Conservation (phyloP, 2,329 filamentous ascomycete species). For the Fusarium udum region DNA sequence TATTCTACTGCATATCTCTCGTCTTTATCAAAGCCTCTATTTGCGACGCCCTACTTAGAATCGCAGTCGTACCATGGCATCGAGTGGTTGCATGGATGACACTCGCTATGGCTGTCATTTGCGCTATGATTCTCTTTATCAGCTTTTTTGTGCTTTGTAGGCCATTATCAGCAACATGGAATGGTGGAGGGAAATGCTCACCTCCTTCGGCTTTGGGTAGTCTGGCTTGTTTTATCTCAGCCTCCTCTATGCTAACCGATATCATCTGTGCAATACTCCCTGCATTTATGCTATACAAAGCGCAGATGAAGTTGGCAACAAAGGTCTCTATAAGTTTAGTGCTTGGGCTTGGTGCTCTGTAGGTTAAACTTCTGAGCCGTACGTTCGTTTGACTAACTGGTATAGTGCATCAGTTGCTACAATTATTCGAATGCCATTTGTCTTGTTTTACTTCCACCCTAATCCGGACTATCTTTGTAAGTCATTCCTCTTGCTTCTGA, state of each 20-base stretch:
- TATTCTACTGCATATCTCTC: not conserved
- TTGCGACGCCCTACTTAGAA: not conserved
- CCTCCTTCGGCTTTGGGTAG: not conserved
- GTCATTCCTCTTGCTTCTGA: not conserved
- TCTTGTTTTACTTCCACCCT: not conserved
- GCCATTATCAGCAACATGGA: slow-evolving; percentile 14
- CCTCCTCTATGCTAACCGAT: slow-evolving; percentile 2
- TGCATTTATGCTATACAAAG: slow-evolving; percentile 15
- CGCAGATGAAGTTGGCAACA: slow-evolving; percentile 12
- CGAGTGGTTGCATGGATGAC: not conserved
- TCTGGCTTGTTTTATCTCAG: slow-evolving; percentile 18
- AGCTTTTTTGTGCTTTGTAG: slow-evolving; percentile 5
- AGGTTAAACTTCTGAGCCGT: not conserved
- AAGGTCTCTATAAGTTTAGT: slow-evolving; percentile 21
- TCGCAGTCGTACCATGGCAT: not conserved
- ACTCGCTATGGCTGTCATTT: not conserved
- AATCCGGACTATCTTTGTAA: slow-evolving; percentile 2
- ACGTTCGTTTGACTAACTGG: not conserved
- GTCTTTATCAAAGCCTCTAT: slow-evolving; percentile 1
- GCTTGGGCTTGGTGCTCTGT: slow-evolving; percentile 25
- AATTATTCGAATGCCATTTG: slow-evolving; percentile 4
- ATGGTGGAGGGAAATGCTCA: not conserved
- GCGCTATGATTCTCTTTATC: not conserved
- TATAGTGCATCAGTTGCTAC: slow-evolving; percentile 10
- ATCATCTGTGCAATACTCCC: slow-evolving; percentile 22